These are phyloP conservation scores for Eucalyptus coolabah DNA, from an alignment of 345 rosid genomes.

Conservation along the genomic window DNA sequence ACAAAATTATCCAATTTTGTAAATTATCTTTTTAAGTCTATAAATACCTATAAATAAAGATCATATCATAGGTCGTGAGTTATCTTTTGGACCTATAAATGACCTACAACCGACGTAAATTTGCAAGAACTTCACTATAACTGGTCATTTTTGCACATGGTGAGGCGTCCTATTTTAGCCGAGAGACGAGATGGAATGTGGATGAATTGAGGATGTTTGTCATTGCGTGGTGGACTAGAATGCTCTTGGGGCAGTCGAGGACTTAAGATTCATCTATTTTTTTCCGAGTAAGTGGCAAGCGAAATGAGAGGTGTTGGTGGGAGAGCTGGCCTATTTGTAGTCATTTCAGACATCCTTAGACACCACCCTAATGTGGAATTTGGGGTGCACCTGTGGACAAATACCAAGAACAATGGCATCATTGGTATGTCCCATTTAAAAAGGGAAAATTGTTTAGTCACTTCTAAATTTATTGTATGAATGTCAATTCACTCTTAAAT, in stretches of 20 bases:
- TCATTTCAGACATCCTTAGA: background rate
- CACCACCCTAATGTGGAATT: background rate
- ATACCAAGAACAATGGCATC: background rate
- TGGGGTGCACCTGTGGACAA: background rate
- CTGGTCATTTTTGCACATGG: too few species aligned
- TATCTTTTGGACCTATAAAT: background rate
- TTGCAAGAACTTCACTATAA: background rate
- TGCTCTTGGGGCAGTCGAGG: background rate
- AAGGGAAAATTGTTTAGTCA: background rate
- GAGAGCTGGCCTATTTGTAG: background rate
- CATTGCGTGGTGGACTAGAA: background rate
- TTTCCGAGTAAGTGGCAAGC: background rate
- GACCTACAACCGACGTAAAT: background rate
- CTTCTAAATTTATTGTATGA: too few species aligned
- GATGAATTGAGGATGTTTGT: background rate
- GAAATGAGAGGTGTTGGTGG: background rate
- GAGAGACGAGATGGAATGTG: background rate
- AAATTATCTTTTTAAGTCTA: background rate
- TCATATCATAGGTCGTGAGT: background rate
- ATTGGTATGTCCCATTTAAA: background rate
- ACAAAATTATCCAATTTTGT: too few species aligned
- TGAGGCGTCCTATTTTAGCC: background rate
- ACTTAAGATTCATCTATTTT: background rate
- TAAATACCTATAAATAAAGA: background rate
- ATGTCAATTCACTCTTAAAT: too few species aligned